Percentiles rank a stretch among this genome's conserved stretches.
Evolutionary conservation across 2,329 filamentous ascomycete genomes (phyloP).

Genomic region (Biscogniauxia mediterranea): DNA sequence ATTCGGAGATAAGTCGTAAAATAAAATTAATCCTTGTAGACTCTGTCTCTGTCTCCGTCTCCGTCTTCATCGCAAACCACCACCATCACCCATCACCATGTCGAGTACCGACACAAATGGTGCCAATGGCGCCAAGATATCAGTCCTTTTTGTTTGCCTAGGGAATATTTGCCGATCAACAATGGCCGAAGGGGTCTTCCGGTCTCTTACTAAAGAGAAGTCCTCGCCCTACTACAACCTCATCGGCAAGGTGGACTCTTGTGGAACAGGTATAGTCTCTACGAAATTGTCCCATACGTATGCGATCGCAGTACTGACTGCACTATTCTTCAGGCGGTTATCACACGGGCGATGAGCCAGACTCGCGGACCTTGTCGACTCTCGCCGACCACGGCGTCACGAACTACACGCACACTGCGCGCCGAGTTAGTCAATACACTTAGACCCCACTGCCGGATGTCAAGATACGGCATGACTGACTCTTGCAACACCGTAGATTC

Average conservation of each 20-base stretch:
- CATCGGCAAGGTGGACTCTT: conserved; percentile 76
- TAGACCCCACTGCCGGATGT: too few species aligned
- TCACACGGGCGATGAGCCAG: conserved; percentile 73
- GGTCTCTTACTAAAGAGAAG: conserved; percentile 60
- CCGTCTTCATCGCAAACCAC: background rate
- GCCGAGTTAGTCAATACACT: conserved; percentile 55
- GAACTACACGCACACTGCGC: conserved; percentile 73
- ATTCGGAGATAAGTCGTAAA: too few species aligned
- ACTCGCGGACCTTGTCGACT: conserved; percentile 79
- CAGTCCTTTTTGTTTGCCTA: conserved; percentile 90
- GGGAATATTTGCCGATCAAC: conserved; percentile 94
- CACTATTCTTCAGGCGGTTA: conserved; percentile 62
- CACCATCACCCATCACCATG: background rate
- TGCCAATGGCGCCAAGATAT: conserved; percentile 42
- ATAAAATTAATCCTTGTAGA: too few species aligned
- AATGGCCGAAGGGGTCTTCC: conserved; percentile 95
- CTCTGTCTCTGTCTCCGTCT: too few species aligned
- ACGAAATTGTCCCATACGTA: background rate
- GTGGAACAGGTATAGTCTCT: conserved; percentile 65
- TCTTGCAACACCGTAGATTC: conserved; percentile 41
- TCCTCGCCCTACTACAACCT: conserved; percentile 53
- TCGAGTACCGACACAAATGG: background rate
- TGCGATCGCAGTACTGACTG: background rate
- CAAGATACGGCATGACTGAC: background rate
- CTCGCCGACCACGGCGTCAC: conserved; percentile 72